Percentiles rank a stretch among this genome's conserved stretches.
These are phyloP conservation scores for Fraxinus anomala DNA, from an alignment of 257 asterid genomes.

Conservation along the genomic window DNA sequence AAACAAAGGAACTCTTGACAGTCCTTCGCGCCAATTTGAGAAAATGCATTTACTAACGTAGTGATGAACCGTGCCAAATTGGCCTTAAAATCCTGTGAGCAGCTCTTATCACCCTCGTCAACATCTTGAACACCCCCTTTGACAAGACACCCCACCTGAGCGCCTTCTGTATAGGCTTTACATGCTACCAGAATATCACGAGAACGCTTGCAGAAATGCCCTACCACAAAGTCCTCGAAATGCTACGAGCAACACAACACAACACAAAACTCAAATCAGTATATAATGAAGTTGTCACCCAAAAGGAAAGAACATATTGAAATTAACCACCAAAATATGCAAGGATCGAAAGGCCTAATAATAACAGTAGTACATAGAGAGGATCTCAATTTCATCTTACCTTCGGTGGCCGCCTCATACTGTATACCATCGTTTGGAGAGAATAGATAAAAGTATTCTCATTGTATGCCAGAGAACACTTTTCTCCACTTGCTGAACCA, in stretches of 20 bases:
- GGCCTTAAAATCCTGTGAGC: slow-evolving; percentile 58
- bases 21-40: slow-evolving; percentile 59
- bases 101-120: slow-evolving; percentile 63
- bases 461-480: slow-evolving; percentile 53
- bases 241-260: slow-evolving; percentile 45
- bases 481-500: slow-evolving; percentile 59
- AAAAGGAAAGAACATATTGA: neutral
- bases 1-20: slow-evolving; percentile 58
- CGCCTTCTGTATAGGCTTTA: slow-evolving; percentile 74
- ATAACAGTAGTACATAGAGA: neutral
- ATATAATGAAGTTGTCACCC: neutral
- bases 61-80: slow-evolving; percentile 43
- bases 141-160: slow-evolving; percentile 82
- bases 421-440: slow-evolving; percentile 79
- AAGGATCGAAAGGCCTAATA: neutral
- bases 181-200: slow-evolving; percentile 70
- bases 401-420: slow-evolving; percentile 83
- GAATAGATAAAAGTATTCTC: slow-evolving; percentile 66
- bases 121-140: slow-evolving; percentile 82
- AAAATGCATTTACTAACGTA: slow-evolving; percentile 49
- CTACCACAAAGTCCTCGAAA: slow-evolving; percentile 73
- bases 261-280: slow-evolving; percentile 2
- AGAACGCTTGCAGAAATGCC: slow-evolving; percentile 63
- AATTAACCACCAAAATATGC: neutral
- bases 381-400: slow-evolving; percentile 31